Conservation (phyloP, 768 basidiomycete species). For the Gloeopeniophorella convolvens region DNA sequence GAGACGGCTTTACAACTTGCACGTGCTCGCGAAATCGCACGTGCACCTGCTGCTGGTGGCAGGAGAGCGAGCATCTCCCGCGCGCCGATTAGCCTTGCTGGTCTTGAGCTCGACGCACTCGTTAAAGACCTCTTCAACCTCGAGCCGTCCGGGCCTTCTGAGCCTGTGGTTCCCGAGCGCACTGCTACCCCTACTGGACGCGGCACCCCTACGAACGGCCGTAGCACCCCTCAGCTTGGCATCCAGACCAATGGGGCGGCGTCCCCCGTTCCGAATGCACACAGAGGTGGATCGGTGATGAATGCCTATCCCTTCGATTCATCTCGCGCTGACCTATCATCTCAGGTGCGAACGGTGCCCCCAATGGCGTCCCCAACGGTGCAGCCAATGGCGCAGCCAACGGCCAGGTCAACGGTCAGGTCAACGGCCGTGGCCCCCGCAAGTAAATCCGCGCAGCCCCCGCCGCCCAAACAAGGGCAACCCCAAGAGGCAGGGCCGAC, state of each 20-base stretch:
- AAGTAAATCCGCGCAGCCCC: constrained; percentile 1
- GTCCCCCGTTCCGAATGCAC: constrained; percentile 7
- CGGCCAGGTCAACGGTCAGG: neutral
- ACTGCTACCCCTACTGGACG: constrained; percentile 11
- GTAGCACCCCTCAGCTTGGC: constrained; percentile 8
- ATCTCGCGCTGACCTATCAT: constrained; percentile 18
- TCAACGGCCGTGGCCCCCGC: neutral
- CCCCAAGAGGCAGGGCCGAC: constrained; percentile 1
- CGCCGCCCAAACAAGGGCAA: neutral
- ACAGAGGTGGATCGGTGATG: constrained; percentile 23
- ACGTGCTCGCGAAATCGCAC: constrained; percentile 40
- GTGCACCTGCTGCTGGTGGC: neutral
- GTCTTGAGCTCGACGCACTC: constrained; percentile 11
- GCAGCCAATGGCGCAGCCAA: constrained; percentile 11
- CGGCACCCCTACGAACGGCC: constrained; percentile 12
- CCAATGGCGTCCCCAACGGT: constrained; percentile 11
- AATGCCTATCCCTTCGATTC: constrained; percentile 15
- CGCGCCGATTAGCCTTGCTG: neutral
- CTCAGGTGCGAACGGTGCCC: neutral
- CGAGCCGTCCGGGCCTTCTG: neutral
- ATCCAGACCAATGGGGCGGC: constrained; percentile 9
- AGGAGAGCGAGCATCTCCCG: neutral
- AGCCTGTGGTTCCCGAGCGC: neutral
- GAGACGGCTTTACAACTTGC: constrained; percentile 49
- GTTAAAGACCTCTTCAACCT: constrained; percentile 17